Evolutionary conservation across 1,284 basidiomycete genomes (phyloP), one percentile per base, ranked within the genome.

Genomic region (Marasmius tenuissimus): DNA sequence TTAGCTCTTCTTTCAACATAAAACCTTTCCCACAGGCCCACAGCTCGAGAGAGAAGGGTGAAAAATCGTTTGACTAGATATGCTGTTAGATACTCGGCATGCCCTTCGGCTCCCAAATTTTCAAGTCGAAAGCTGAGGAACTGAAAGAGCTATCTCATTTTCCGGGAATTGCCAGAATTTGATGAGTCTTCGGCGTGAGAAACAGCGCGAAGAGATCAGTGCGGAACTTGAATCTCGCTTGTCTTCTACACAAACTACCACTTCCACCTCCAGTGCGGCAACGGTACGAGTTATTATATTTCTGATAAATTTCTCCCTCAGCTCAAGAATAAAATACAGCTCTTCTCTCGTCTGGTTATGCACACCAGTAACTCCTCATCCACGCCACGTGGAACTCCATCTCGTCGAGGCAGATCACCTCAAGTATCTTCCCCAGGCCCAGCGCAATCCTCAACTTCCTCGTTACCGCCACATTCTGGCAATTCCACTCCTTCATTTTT

Each of bases 321-420:
- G 7, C 48, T 38, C 58, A 37, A 47, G 37, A 50, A 58, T 48
- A 62, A 60, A 61, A 58, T 62, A 55, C 51, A 34, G 27, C 48
- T 51, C 48, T 51, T 18, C 38, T 55, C 49, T 18, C 37, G 33
- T 27, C 39, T 67, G 64, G 69, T 67, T 64, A 84, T 84, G 81
- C 79, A 81, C 71, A 72, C 76, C 64, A 79, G 78, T 67, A 72
- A 81, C 62, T 75, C 77, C 63, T 74, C 76, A 58, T 67, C 75
- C 64, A 76, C 77, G 67, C 77, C 81, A 69, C 80, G 85, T 65
- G 83, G 83, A 60, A 82, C 81, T 58, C 81, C 84, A 67, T 80
- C 82, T 68, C 81, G 85, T 70, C 78, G 84, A 62, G 84, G 82
- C 63, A 82, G 81, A 77, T 83, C 84, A 57, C 82, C 84, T 61